Conservation (phyloP, 306 rosid species). For the Pterocarpus santalinus region DNA sequence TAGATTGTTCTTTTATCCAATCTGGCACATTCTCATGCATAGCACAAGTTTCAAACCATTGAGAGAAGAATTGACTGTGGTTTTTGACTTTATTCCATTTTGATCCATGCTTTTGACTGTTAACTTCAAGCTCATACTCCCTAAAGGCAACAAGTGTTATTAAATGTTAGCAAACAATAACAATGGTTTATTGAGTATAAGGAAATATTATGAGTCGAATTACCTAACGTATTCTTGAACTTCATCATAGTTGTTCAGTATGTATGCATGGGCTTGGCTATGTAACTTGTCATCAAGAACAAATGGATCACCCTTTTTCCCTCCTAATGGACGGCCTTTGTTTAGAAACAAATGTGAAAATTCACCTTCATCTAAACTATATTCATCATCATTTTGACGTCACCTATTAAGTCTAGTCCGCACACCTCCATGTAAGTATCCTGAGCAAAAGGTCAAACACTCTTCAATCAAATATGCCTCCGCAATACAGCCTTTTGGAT, state of each 20-base stretch:
- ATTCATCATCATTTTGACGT: neutral
- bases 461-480: no score
- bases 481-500: no score
- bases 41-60: neutral
- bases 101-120: neutral
- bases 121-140: neutral
- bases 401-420: neutral
- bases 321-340: no score
- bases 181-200: no score
- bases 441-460: no score
- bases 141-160: neutral
- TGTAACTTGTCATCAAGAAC: no score
- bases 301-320: no score
- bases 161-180: no score
- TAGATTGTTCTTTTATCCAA: neutral
- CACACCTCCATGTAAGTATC: neutral
- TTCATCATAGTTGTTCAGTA: no score
- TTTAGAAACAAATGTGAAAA: neutral
- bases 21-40: neutral
- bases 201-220: neutral
- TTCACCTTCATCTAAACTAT: neutral
- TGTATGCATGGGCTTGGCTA: no score
- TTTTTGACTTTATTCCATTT: neutral
- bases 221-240: no score
- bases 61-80: neutral